These are phyloP conservation scores for Populus hybrid DNA, from an alignment of 441 rosid genomes.

Conservation along the genomic window DNA sequence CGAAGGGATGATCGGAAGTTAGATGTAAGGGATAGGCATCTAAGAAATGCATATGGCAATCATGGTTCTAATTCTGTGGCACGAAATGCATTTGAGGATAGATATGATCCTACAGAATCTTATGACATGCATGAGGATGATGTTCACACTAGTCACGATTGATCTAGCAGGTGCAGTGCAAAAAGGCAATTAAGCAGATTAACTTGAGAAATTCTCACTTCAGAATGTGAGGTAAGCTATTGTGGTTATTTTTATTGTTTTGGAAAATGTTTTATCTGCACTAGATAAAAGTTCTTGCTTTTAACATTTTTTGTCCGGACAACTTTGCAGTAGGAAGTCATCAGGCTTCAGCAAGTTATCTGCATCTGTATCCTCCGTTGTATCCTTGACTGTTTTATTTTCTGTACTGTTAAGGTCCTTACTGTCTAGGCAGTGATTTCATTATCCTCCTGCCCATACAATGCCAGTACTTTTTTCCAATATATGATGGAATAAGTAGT, in stretches of 20 bases:
- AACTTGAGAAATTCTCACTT: conserved; percentile 5
- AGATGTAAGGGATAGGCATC: conserved; percentile 24
- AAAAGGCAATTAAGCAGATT: conserved; percentile 10
- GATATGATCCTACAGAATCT: conserved; percentile 70
- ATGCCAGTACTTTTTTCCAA: background rate
- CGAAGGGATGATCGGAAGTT: conserved; percentile 21
- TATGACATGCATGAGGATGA: conserved; percentile 33
- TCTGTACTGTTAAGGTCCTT: conserved; percentile 13
- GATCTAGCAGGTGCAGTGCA: conserved; percentile 18
- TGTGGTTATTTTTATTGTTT: background rate
- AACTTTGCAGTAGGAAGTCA: conserved; percentile 63
- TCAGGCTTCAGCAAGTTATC: conserved; percentile 56
- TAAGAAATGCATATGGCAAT: conserved; percentile 23
- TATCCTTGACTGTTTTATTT: conserved; percentile 58
- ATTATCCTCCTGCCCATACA: background rate
- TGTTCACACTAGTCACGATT: conserved; percentile 12
- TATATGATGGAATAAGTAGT: background rate
- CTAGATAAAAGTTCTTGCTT: conserved; percentile 2
- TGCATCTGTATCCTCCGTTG: conserved; percentile 82
- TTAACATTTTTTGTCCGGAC: conserved; percentile 15
- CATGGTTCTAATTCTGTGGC: conserved; percentile 21
- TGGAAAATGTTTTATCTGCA: background rate
- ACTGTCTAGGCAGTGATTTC: background rate
- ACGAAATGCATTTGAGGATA: conserved; percentile 56
- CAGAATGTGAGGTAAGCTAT: background rate